Percentiles rank a stretch among this genome's conserved stretches.
Evolutionary conservation across 306 rosid genomes (phyloP).

Genomic region (Casuarina equisetifolia): DNA sequence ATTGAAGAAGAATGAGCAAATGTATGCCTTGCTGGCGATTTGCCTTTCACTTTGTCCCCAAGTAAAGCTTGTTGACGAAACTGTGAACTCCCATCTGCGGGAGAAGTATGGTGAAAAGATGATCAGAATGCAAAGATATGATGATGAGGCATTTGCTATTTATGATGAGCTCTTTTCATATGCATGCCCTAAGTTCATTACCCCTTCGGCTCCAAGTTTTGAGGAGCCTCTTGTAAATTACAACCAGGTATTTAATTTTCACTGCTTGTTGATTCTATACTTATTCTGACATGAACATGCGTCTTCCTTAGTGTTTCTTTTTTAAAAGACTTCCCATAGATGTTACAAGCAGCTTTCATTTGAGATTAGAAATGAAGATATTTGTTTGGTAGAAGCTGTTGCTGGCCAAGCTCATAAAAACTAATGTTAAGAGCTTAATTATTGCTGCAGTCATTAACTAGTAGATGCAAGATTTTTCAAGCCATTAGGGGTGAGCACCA

Average conservation of each 20-base stretch:
- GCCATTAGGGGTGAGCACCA: neutral
- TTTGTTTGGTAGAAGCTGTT: neutral
- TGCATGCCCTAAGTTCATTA: constrained; percentile 97
- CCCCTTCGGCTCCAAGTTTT: constrained; percentile 94
- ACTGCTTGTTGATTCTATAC: neutral
- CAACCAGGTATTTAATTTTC: constrained; percentile 66
- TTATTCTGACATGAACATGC: constrained; percentile 2
- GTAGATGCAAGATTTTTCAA: neutral
- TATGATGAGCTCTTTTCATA: constrained; percentile 98
- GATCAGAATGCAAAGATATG: constrained; percentile 87
- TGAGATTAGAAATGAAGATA: neutral
- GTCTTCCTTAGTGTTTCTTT: neutral
- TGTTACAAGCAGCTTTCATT: neutral
- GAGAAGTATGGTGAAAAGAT: constrained; percentile 98
- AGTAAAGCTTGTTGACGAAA: constrained; percentile 82
- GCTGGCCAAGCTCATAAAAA: neutral
- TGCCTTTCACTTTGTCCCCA: constrained; percentile 93
- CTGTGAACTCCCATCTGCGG: constrained; percentile 83
- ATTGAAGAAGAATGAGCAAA: constrained; percentile 93
- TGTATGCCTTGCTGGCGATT: constrained; percentile 97
- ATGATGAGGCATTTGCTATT: constrained; percentile 90
- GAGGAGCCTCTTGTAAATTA: constrained; percentile 94
- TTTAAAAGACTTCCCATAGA: neutral
- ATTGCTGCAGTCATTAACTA: neutral
- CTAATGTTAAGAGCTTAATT: neutral